These are phyloP conservation scores for Sporisorium iseilematis-ciliati DNA, from an alignment of 1,284 basidiomycete genomes.

Conservation along the genomic window DNA sequence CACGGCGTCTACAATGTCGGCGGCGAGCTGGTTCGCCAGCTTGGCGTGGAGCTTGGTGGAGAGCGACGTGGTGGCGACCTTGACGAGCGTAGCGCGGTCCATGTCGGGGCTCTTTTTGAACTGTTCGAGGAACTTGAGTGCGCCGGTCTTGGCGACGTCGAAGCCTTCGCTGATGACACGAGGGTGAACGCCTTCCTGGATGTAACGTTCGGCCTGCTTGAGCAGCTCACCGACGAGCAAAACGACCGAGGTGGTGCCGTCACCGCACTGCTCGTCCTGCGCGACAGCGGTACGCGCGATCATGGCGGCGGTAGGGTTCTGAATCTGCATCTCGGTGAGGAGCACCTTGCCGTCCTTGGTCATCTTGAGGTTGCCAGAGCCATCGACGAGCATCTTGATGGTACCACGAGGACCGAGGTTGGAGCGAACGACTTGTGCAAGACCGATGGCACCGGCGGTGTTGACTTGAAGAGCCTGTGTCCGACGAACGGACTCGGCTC, in stretches of 20 bases:
- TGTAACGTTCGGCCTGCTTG: constrained; percentile 97
- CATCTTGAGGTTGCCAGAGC: constrained; percentile 99
- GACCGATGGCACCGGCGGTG: constrained; percentile 88
- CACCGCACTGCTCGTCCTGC: constrained; percentile 98
- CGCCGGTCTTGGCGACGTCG: constrained; percentile 96
- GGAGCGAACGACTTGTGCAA: constrained; percentile 95
- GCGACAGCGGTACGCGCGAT: constrained; percentile 98
- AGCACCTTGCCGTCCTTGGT: constrained; percentile 99
- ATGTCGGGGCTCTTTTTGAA: constrained; percentile 81
- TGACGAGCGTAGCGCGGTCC: constrained; percentile 90
- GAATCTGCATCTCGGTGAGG: constrained; percentile 99
- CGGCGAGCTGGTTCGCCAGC: constrained; percentile 88
- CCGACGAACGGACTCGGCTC: constrained; percentile 90
- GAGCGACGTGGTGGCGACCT: constrained; percentile 93
- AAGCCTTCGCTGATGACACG: constrained; percentile 95
- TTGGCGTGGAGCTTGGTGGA: constrained; percentile 89
- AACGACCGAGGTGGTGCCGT: constrained; percentile 98
- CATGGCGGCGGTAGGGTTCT: constrained; percentile 98
- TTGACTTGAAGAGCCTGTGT: constrained; percentile 92
- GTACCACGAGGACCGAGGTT: constrained; percentile 85
- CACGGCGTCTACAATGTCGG: constrained; percentile 95
- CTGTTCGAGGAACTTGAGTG: constrained; percentile 91
- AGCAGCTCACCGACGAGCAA: constrained; percentile 95
- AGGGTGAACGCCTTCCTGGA: constrained; percentile 97
- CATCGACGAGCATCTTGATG: constrained; percentile 99